Conservation (phyloP, 1,284 basidiomycete genomes). For the Sparassis latifolia region DNA sequence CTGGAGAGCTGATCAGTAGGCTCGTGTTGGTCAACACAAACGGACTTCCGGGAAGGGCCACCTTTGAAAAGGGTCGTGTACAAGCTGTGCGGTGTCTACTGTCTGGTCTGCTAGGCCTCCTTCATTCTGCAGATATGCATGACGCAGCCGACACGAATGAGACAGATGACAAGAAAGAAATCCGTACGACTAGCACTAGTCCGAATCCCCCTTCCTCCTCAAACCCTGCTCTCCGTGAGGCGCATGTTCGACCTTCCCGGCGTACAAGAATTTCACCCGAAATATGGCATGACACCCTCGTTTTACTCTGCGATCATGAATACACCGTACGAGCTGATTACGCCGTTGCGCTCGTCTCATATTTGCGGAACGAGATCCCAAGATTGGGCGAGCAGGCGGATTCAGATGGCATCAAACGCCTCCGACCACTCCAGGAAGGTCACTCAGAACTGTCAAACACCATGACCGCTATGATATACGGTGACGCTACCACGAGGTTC, state of each 20-base stretch:
- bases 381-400: slow-evolving; percentile 45
- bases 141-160: slow-evolving; percentile 27
- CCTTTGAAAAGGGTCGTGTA: slow-evolving; percentile 42
- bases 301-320: slow-evolving; percentile 73
- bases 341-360: slow-evolving; percentile 63
- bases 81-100: slow-evolving; percentile 73
- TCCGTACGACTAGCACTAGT: slow-evolving; percentile 15
- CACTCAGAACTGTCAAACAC: slow-evolving; percentile 40
- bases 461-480: slow-evolving; percentile 45
- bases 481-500: slow-evolving; percentile 64
- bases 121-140: slow-evolving; percentile 56
- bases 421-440: slow-evolving; percentile 36
- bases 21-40: slow-evolving; percentile 68
- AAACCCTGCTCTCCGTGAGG: slow-evolving; percentile 5
- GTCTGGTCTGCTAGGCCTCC: slow-evolving; percentile 67
- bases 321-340: slow-evolving; percentile 75
- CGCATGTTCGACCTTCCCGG: slow-evolving; percentile 33
- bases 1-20: slow-evolving; percentile 77
- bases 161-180: slow-evolving; percentile 16
- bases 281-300: slow-evolving; percentile 85
- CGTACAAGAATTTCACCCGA: slow-evolving; percentile 75
- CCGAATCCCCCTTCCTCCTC: slow-evolving; percentile 10
- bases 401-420: slow-evolving; percentile 37
- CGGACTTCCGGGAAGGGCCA: slow-evolving; percentile 45
- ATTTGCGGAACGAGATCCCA: slow-evolving; percentile 70